Percentiles rank a stretch among this genome's conserved stretches.
Conservation (phyloP, 352 stramenopile species). For the Phytophthora vignae region DNA sequence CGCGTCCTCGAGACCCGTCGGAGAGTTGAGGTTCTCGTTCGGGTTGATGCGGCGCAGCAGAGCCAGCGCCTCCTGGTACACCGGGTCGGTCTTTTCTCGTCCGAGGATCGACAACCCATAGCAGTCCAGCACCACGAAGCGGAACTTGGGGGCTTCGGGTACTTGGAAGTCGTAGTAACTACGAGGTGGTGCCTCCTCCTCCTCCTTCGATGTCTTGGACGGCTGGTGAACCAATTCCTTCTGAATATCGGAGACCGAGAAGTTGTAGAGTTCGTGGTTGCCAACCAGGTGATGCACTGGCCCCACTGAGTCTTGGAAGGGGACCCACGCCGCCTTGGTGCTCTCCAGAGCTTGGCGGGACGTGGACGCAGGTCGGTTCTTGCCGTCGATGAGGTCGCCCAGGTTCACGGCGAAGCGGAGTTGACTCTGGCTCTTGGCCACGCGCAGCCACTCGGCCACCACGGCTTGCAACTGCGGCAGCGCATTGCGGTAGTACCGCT, state of each 20-base stretch:
- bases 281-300: slow-evolving; percentile 81
- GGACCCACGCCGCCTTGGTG: slow-evolving; percentile 45
- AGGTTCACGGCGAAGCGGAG: slow-evolving; percentile 80
- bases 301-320: slow-evolving; percentile 55
- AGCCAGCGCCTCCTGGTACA: slow-evolving; percentile 49
- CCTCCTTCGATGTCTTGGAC: neutral
- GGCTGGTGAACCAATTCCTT: slow-evolving; percentile 52
- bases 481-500: slow-evolving; percentile 78
- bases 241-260: slow-evolving; percentile 54
- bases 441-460: slow-evolving; percentile 62
- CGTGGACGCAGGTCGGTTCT: slow-evolving; percentile 61
- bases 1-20: slow-evolving; percentile 48
- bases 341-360: slow-evolving; percentile 56
- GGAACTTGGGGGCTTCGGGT: slow-evolving; percentile 45
- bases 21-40: slow-evolving; percentile 84
- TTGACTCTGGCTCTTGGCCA: slow-evolving; percentile 26
- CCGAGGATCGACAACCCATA: slow-evolving; percentile 78
- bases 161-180: slow-evolving; percentile 79
- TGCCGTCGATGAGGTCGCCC: slow-evolving; percentile 85
- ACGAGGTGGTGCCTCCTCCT: slow-evolving; percentile 14
- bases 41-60: slow-evolving; percentile 61
- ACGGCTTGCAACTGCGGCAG: slow-evolving; percentile 55
- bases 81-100: slow-evolving; percentile 48
- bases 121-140: slow-evolving; percentile 76
- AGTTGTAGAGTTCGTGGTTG: slow-evolving; percentile 91